These are phyloP conservation scores for Metarhizium brunneum DNA, from an alignment of 2,329 filamentous ascomycete species.

Conservation along the genomic window DNA sequence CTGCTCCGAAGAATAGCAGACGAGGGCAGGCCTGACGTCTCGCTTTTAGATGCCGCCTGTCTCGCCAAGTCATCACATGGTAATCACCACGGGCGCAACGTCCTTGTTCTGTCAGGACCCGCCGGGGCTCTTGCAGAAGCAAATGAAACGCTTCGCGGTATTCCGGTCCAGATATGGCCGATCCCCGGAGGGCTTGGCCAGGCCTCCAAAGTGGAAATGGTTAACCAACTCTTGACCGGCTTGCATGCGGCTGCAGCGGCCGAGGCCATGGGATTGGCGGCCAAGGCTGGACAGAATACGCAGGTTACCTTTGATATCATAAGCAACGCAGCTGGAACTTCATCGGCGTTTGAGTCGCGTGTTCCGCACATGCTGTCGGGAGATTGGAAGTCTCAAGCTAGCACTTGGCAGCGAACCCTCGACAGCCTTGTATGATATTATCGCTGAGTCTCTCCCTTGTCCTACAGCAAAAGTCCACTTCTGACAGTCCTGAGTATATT, in stretches of 20 bases:
- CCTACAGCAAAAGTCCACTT: too few species aligned
- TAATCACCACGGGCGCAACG: neutral
- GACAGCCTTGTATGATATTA: too few species aligned
- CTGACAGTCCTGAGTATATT: slow-evolving; percentile 19
- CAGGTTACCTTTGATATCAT: slow-evolving; percentile 21
- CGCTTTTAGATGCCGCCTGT: neutral
- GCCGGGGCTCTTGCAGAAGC: neutral
- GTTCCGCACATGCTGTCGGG: slow-evolving; percentile 41
- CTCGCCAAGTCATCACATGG: neutral
- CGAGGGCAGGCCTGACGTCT: neutral
- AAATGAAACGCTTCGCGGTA: neutral
- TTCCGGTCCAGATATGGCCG: neutral
- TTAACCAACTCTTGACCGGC: slow-evolving; percentile 41
- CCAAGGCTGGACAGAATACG: slow-evolving; percentile 34
- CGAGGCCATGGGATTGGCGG: slow-evolving; percentile 43
- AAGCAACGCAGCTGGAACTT: slow-evolving; percentile 20
- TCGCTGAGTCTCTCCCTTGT: too few species aligned
- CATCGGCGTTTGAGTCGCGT: slow-evolving; percentile 50
- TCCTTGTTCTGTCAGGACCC: neutral
- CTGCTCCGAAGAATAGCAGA: neutral
- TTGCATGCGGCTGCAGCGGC: slow-evolving; percentile 41
- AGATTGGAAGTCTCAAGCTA: slow-evolving; percentile 31
- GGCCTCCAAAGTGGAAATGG: slow-evolving; percentile 44
- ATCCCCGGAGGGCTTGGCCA: slow-evolving; percentile 35
- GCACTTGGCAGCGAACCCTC: slow-evolving; percentile 19